Percentiles rank a stretch among this genome's conserved stretches.
Evolutionary conservation across 2,329 filamentous ascomycete genomes (phyloP).

Genomic region (Penicillium sp.): DNA sequence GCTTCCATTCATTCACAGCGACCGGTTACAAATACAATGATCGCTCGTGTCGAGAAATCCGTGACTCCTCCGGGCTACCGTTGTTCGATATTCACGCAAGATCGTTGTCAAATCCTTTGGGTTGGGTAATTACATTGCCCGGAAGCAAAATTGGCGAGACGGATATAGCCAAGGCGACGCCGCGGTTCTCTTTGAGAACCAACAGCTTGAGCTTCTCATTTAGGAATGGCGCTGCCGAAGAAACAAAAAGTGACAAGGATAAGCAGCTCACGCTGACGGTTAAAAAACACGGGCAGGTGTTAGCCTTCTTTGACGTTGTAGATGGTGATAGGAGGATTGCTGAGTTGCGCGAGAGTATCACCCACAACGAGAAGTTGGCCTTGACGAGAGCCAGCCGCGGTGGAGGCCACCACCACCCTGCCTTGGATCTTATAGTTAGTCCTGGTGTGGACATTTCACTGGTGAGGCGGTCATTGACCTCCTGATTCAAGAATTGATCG

Average conservation of each 20-base stretch:
- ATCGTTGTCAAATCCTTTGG: conserved; percentile 1
- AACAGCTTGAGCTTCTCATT: conserved; percentile 19
- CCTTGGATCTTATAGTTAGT: conserved; percentile 24
- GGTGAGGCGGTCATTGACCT: conserved; percentile 10
- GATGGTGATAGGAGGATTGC: conserved; percentile 24
- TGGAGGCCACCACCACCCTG: conserved; percentile 17
- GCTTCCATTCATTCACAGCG: conserved; percentile 8
- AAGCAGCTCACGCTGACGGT: conserved; percentile 17
- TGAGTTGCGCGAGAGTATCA: conserved; percentile 24
- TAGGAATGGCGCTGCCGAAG: conserved; percentile 14
- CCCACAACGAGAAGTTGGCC: conserved; percentile 19
- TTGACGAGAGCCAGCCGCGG: conserved; percentile 8
- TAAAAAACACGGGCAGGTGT: conserved; percentile 9
- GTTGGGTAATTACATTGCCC: conserved; percentile 38
- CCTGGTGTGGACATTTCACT: conserved; percentile 25
- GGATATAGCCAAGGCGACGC: conserved; percentile 12
- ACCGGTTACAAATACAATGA: conserved; percentile 18
- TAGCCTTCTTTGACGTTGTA: conserved; percentile 22
- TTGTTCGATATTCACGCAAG: conserved; percentile 20
- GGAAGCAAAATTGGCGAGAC: conserved; percentile 7
- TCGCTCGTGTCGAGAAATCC: conserved; percentile 18
- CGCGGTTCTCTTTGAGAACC: conserved; percentile 2
- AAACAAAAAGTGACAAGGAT: conserved; percentile 11
- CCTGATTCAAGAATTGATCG: neutral
- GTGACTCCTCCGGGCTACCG: conserved; percentile 20